These are phyloP conservation scores for Batrachochytrium dendrobatidis DNA, from an alignment of 371 early-diverging fungal genomes.

Conservation along the genomic window DNA sequence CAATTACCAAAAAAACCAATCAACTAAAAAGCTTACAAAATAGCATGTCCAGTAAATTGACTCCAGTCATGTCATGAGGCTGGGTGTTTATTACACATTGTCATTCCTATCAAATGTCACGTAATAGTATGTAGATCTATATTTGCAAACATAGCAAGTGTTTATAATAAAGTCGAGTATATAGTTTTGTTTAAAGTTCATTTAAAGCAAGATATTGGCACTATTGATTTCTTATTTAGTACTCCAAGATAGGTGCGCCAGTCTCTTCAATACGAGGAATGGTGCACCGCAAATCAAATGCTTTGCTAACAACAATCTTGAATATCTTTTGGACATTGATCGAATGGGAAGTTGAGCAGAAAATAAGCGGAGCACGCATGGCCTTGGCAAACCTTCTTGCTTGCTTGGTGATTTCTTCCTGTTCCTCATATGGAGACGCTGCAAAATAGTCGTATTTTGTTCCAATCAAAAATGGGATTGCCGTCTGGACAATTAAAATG, in stretches of 20 bases:
- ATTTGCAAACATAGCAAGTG: no score
- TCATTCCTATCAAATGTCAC: no score
- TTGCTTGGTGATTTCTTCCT: slow-evolving; percentile 87
- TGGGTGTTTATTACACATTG: no score
- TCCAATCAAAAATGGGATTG: slow-evolving; percentile 91
- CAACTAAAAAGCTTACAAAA: no score
- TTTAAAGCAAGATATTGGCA: no score
- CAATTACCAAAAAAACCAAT: no score
- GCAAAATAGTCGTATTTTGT: slow-evolving; percentile 95
- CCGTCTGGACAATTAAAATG: slow-evolving; percentile 53
- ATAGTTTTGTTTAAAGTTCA: no score
- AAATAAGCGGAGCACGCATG: slow-evolving; percentile 91
- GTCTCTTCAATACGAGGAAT: slow-evolving; percentile 84
- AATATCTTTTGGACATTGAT: slow-evolving; percentile 96
- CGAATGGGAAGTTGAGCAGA: slow-evolving; percentile 85
- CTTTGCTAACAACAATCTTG: slow-evolving; percentile 89
- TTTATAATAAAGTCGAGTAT: no score
- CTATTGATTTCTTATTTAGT: slow-evolving; percentile 37
- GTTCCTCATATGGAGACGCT: slow-evolving; percentile 69
- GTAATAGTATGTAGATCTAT: no score
- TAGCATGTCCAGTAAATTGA: no score
- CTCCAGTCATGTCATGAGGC: no score
- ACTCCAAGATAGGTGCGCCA: slow-evolving; percentile 88
- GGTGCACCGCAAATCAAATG: slow-evolving; percentile 87
- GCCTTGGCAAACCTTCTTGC: slow-evolving; percentile 84